Conservation (phyloP, 1,284 basidiomycete genomes). For the Sanghuangporus baumii region DNA sequence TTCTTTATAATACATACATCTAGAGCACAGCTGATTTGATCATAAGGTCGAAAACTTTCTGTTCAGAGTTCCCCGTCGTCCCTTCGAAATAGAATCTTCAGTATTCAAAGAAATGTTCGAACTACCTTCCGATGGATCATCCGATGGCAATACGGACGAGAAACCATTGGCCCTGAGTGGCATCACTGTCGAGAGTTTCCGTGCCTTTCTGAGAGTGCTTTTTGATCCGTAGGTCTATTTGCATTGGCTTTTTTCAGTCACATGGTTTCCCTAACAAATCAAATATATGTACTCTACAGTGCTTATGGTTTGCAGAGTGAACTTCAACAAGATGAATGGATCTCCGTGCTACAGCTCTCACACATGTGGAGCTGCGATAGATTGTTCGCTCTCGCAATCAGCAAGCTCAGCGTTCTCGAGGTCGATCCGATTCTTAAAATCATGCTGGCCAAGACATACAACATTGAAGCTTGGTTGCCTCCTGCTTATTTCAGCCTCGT, state of each 20-base stretch:
- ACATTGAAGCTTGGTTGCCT: neutral
- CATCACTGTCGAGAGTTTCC: slow-evolving; percentile 1
- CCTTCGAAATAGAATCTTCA: slow-evolving; percentile 5
- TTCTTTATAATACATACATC: neutral
- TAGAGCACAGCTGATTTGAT: neutral
- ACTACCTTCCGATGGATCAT: neutral
- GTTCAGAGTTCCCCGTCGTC: slow-evolving; percentile 6
- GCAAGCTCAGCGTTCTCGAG: neutral
- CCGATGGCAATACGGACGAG: neutral
- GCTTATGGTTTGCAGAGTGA: neutral
- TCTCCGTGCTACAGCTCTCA: slow-evolving; percentile 7
- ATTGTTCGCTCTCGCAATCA: neutral
- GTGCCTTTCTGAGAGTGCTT: neutral
- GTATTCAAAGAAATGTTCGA: slow-evolving; percentile 11
- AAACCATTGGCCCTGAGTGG: neutral
- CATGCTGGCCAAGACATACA: slow-evolving; percentile 1
- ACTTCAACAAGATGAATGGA: slow-evolving; percentile 1
- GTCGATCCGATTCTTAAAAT: neutral
- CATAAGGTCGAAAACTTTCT: slow-evolving; percentile 7
- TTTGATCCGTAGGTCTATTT: neutral
- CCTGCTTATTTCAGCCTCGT: slow-evolving; percentile 1
- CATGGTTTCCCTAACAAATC: neutral
- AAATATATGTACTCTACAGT: neutral
- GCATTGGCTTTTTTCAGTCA: neutral
- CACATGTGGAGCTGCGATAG: slow-evolving; percentile 10